A percentile compares a stretch with the other conserved stretches of the same genome.
These are phyloP conservation scores for Botrytis byssoidea DNA, from an alignment of 2,329 filamentous ascomycete species.

Conservation along the genomic window DNA sequence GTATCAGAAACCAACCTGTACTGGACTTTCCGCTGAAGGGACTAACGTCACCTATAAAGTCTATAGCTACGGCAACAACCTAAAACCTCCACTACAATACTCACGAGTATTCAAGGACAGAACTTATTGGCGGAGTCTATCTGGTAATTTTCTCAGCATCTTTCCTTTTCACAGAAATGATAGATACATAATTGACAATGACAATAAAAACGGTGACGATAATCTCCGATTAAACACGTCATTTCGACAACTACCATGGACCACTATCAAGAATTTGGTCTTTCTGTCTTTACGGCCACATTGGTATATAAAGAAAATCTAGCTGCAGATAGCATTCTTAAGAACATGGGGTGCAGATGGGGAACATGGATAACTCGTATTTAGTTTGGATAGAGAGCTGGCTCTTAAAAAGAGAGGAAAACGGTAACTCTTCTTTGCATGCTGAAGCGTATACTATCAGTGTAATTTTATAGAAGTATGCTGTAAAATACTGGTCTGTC, in stretches of 20 bases:
- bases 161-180: background rate
- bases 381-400: background rate
- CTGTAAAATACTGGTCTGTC: accelerated
- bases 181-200: background rate
- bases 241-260: background rate
- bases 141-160: background rate
- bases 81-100: too few species aligned
- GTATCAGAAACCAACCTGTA: too few species aligned
- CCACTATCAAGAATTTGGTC: accelerated
- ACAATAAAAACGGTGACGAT: background rate
- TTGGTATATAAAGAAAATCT: background rate
- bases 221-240: background rate
- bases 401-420: too few species aligned
- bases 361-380: background rate
- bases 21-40: too few species aligned
- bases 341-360: background rate
- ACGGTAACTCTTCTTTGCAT: too few species aligned
- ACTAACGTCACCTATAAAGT: too few species aligned
- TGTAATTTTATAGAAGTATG: background rate
- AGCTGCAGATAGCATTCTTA: background rate
- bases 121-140: accelerated
- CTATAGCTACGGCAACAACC: too few species aligned
- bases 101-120: too few species aligned
- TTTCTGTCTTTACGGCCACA: background rate
- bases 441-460: background rate